These are phyloP conservation scores for Alternaria gansuensis DNA, from an alignment of 2,329 filamentous ascomycete genomes.

Conservation along the genomic window DNA sequence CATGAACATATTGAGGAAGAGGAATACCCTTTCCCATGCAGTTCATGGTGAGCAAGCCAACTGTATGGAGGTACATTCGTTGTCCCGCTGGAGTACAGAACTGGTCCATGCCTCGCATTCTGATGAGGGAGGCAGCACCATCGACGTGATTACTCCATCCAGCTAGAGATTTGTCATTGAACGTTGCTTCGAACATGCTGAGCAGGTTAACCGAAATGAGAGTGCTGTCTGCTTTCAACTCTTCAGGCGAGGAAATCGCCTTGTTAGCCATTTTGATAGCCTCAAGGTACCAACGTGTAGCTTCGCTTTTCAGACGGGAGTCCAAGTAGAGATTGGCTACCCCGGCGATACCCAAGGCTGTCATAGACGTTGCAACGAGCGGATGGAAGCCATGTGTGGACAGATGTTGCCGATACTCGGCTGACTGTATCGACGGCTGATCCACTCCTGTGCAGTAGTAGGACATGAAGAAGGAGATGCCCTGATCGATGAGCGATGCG, in stretches of 20 bases:
- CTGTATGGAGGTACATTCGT: constrained; percentile 46
- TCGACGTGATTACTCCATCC: constrained; percentile 51
- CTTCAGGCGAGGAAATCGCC: constrained; percentile 38
- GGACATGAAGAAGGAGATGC: constrained; percentile 48
- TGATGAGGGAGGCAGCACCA: constrained; percentile 46
- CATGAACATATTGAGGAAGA: constrained; percentile 38
- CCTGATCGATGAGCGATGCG: constrained; percentile 41
- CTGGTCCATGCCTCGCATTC: constrained; percentile 43
- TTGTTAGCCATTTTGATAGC: constrained; percentile 47
- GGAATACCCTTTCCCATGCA: constrained; percentile 39
- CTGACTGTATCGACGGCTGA: constrained; percentile 38
- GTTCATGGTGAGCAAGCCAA: constrained; percentile 40
- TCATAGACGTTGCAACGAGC: constrained; percentile 46
- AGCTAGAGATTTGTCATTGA: constrained; percentile 40
- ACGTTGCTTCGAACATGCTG: constrained; percentile 48
- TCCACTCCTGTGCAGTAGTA: constrained; percentile 40
- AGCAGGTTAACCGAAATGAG: constrained; percentile 40
- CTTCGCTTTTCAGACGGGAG: constrained; percentile 37
- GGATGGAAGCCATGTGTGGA: constrained; percentile 47
- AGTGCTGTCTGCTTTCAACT: constrained; percentile 46
- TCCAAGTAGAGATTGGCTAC: constrained; percentile 44
- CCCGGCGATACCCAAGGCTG: constrained; percentile 47
- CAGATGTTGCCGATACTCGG: constrained; percentile 35
- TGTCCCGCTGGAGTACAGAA: constrained; percentile 42
- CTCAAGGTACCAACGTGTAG: constrained; percentile 44